Base-by-base conservation (phyloP, 257 asterid genomes). In the Solanum infundibuliforme region DNA sequence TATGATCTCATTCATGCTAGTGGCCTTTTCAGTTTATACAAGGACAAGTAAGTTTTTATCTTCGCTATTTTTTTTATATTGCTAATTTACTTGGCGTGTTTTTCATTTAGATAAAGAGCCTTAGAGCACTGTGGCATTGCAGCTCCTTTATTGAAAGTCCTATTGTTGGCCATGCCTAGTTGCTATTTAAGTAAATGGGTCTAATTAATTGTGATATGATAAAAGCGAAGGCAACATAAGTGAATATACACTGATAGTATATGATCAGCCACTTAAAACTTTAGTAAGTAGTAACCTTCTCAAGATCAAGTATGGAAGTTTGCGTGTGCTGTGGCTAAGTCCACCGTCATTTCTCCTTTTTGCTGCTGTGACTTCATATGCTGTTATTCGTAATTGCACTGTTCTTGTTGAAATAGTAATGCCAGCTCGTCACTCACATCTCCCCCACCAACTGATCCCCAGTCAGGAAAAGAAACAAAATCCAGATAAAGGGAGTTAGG, bases 1-100 rank as follows among this genome's bases (percentile, higher is more conserved):
- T 97, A 97, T 35, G 98, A 97, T 89, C 98, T 97, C 84, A 94
- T 97, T 90, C 98, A 97, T 87, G 99, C 99, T 86, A 93, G 89
- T 88, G 96, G 98, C 83, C 90, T 97, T 88, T 95, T 95, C 90
- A 95, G 95, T 93, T 90, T 97, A 89, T 97, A 97, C 91, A 95
- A 95, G 91, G 94, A 91, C 90, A 93, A 93, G 98, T 97, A 90
- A 95, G 99, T 89, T 74, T 89, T 69, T 86, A 34, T 71, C 32
- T 31, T 71, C 27, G 1, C 12, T 12, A 14, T 35, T 4, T 38
- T 73, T 8, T 38, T 31, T 55, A 12, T 34, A 48, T 55, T 23
- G 86, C 29, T 60, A 32, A 84, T 66, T 65, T 5, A 35, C 34
- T n/a, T 68, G 14, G 89, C 39, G 2, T 75, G 46, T 46, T 31